Percentiles rank a stretch among this genome's conserved stretches.
phyloP scores from a whole-genome alignment of 202 grass and related monocot species.

The Setaria viridis region DNA sequence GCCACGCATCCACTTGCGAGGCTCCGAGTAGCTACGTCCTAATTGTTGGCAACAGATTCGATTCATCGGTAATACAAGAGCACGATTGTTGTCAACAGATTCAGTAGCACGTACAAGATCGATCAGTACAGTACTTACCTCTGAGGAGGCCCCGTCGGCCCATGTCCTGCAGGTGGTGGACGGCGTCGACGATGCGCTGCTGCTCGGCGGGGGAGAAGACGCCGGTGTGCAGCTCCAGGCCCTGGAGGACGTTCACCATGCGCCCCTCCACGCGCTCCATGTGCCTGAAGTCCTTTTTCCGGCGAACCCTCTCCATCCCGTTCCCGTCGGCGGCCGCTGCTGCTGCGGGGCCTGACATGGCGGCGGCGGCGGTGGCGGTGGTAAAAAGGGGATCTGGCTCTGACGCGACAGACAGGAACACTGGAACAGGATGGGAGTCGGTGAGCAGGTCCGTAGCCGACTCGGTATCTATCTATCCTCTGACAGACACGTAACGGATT shows the following conservation, averaged over 20 bases:
- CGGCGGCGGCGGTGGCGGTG: not conserved
- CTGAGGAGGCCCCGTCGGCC: constrained; percentile 46
- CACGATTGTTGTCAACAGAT: no score
- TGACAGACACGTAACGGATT: no score
- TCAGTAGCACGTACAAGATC: no score
- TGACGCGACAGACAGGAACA: no score
- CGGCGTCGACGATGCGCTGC: constrained; percentile 45
- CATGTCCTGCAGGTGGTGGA: constrained; percentile 58
- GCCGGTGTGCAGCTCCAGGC: constrained; percentile 64
- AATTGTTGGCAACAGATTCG: no score
- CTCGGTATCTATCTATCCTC: no score
- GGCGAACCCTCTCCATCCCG: constrained; percentile 32
- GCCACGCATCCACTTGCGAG: constrained; percentile 76
- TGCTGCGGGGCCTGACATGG: not conserved
- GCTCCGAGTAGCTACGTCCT: constrained; percentile 62
- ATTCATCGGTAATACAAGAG: no score
- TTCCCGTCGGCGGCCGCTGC: not conserved
- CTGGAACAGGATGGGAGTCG: no score
- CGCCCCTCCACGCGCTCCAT: constrained; percentile 56
- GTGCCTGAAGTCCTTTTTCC: constrained; percentile 50
- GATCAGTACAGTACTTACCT: not conserved
- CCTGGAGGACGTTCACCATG: constrained; percentile 55
- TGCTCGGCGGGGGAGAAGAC: constrained; percentile 67
- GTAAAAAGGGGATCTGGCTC: no score
- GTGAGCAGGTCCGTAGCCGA: no score